phyloP scores from a whole-genome alignment of 2,329 filamentous ascomycete species.

The Phialophora expanda region DNA sequence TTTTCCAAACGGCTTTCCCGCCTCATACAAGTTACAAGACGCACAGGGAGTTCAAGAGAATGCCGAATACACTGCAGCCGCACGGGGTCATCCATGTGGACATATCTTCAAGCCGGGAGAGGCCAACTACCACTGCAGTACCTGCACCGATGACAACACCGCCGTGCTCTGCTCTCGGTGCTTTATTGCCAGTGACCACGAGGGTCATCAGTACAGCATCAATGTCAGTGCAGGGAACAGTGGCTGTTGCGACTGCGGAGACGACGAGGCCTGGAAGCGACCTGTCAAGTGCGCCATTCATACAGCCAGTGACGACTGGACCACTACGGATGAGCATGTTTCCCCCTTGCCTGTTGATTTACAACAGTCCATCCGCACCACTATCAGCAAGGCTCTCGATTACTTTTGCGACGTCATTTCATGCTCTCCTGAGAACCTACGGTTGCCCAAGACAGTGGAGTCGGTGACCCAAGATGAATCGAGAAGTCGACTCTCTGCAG shows the following conservation, averaged over 20 bases:
- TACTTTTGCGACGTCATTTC: constrained; percentile 98
- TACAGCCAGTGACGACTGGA: constrained; percentile 66
- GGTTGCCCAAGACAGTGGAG: constrained; percentile 80
- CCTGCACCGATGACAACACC: constrained; percentile 91
- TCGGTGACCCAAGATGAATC: constrained; percentile 82
- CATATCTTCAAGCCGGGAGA: constrained; percentile 97
- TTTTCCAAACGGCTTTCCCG: constrained; percentile 76
- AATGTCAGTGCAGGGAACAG: constrained; percentile 87
- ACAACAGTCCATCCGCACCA: constrained; percentile 77
- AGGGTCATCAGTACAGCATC: constrained; percentile 88
- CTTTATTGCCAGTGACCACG: constrained; percentile 94
- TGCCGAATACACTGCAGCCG: constrained; percentile 90
- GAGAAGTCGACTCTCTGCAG: constrained; percentile 74
- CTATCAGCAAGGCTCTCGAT: constrained; percentile 82
- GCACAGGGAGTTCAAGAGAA: constrained; percentile 93
- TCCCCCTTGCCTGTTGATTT: constrained; percentile 72
- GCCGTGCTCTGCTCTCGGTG: constrained; percentile 93
- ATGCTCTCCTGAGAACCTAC: constrained; percentile 93
- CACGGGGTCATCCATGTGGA: constrained; percentile 89
- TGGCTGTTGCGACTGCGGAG: constrained; percentile 96
- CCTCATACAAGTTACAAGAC: constrained; percentile 75
- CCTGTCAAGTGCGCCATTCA: constrained; percentile 94
- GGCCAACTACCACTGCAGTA: constrained; percentile 91
- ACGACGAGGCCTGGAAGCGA: constrained; percentile 88
- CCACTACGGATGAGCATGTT: constrained; percentile 59